phyloP scores from a whole-genome alignment of 139 green algal species.

The Coccomyxa sp. region DNA sequence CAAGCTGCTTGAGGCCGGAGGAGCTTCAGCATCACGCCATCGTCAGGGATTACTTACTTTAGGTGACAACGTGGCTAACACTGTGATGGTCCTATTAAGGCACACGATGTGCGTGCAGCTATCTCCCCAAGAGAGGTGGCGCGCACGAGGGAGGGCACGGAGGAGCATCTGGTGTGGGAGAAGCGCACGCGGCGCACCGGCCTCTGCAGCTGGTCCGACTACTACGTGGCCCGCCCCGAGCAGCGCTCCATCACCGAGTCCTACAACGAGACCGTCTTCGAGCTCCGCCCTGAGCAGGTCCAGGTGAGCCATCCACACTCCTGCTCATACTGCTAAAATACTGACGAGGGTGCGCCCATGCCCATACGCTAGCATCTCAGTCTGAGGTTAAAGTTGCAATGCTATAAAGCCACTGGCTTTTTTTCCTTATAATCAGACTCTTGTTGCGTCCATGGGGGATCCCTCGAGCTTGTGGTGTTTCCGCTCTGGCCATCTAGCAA shows the following conservation, averaged over 20 bases:
- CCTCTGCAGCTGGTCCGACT: conserved; percentile 29
- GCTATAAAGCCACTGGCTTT: no score
- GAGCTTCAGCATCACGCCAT: no score
- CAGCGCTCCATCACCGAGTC: conserved; percentile 47
- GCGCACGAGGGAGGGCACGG: neutral
- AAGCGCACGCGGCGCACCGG: conserved; percentile 1
- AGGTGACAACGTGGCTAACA: no score
- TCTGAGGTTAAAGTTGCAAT: no score
- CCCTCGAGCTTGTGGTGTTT: no score
- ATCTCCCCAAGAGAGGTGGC: neutral
- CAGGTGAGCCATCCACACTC: conserved; percentile 11
- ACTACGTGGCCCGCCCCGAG: conserved; percentile 38
- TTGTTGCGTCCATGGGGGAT: neutral
- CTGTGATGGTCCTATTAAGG: no score
- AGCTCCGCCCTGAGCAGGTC: conserved; percentile 37
- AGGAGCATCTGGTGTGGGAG: conserved; percentile 16
- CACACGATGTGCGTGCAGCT: neutral
- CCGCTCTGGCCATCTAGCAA: no score
- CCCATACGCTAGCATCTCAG: neutral
- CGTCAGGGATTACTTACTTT: no score
- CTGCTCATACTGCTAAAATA: no score
- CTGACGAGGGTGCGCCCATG: neutral
- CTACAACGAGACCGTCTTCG: conserved; percentile 46
- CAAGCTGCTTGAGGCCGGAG: no score
- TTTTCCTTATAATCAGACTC: neutral